These are phyloP conservation scores for Hypoxylon fuscum DNA, from an alignment of 495 filamentous ascomycete genomes.

Conservation along the genomic window DNA sequence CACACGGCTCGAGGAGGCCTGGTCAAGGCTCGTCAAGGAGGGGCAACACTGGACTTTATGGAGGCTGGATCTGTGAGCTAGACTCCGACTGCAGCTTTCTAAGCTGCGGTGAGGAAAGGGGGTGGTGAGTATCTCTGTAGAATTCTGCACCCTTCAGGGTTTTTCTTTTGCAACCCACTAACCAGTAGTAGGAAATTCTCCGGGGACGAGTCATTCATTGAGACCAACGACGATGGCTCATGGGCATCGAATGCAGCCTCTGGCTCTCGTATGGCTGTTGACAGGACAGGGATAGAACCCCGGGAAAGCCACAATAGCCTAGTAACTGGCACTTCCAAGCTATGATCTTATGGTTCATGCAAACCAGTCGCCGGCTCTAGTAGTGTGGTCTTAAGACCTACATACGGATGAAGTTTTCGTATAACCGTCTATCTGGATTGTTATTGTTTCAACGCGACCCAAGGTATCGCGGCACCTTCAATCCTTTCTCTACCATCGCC, in stretches of 20 bases:
- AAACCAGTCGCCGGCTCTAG: neutral
- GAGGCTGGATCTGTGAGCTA: constrained; percentile 79
- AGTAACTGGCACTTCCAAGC: constrained; percentile 26
- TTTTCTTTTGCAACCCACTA: constrained; percentile 34
- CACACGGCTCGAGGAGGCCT: constrained; percentile 40
- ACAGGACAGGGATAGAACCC: constrained; percentile 4
- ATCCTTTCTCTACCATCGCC: neutral
- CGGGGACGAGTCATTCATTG: constrained; percentile 76
- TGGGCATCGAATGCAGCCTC: constrained; percentile 25
- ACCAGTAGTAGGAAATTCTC: constrained; percentile 69
- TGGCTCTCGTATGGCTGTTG: constrained; percentile 1
- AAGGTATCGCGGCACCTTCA: constrained; percentile 1
- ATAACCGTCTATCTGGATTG: constrained; percentile 1
- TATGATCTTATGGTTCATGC: constrained; percentile 16
- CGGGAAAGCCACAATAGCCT: constrained; percentile 13
- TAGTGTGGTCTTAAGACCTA: constrained; percentile 1
- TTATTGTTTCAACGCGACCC: constrained; percentile 1
- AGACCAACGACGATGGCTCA: constrained; percentile 28
- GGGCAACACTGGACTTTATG: constrained; percentile 71
- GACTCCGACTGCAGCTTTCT: constrained; percentile 89
- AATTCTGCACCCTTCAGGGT: constrained; percentile 25
- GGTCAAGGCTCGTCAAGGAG: constrained; percentile 66
- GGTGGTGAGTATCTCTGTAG: constrained; percentile 71
- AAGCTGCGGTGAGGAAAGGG: constrained; percentile 81
- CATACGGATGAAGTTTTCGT: neutral